A percentile compares a stretch with the other conserved stretches of the same genome.
These are phyloP conservation scores for Calonectria ilicicola DNA, from an alignment of 2,329 filamentous ascomycete species.

Conservation along the genomic window DNA sequence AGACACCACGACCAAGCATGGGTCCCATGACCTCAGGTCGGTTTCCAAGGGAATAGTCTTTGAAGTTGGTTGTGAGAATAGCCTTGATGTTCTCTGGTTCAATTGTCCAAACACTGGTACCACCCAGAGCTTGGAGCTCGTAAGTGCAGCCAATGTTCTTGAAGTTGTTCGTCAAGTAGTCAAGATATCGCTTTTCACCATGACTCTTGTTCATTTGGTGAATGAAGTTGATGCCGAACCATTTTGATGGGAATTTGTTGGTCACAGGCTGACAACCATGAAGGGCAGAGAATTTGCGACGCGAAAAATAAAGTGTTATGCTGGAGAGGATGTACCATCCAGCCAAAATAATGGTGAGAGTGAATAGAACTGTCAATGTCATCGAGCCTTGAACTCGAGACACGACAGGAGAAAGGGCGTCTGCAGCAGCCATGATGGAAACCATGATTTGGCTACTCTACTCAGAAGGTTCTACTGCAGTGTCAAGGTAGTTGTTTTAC, in stretches of 20 bases:
- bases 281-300: neutral
- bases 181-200: neutral
- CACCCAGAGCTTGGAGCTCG: neutral
- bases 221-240: slow-evolving; percentile 1
- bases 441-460: neutral
- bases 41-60: slow-evolving; percentile 41
- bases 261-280: neutral
- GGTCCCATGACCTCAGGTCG: slow-evolving; percentile 46
- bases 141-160: neutral
- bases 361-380: neutral
- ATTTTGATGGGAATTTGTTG: neutral
- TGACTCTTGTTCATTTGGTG: neutral
- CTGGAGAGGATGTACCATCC: neutral
- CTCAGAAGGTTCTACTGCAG: neutral
- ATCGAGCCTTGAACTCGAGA: neutral
- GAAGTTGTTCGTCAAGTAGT: neutral
- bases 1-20: slow-evolving; percentile 59
- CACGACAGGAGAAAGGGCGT: neutral
- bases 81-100: slow-evolving; percentile 46
- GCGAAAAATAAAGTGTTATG: neutral
- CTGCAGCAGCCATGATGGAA: neutral
- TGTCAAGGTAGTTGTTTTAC: neutral
- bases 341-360: neutral
- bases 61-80: slow-evolving; percentile 41
- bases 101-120: slow-evolving; percentile 32